Conservation (phyloP, 2,329 filamentous ascomycete species). For the Lomentospora prolificans region DNA sequence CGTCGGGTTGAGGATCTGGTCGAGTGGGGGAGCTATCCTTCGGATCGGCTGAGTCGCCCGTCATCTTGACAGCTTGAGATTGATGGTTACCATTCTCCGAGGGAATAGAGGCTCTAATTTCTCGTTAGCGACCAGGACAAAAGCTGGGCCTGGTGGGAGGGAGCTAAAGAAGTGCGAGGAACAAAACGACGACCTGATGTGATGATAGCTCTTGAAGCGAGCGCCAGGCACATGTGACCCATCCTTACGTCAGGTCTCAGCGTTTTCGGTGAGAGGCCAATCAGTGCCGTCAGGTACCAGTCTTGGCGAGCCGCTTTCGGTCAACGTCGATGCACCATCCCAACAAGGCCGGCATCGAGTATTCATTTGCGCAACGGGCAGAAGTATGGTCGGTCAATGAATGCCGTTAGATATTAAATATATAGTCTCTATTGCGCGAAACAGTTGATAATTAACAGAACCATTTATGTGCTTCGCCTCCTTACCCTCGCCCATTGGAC, state of each 20-base stretch:
- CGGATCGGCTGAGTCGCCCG: neutral
- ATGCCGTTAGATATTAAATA: too few relatives aligned
- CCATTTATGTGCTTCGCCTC: too few relatives aligned
- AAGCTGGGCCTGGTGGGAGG: neutral
- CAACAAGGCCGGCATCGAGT: slow-evolving; percentile 1
- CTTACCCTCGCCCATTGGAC: too few relatives aligned
- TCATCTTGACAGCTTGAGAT: neutral
- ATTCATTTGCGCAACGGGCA: too few relatives aligned
- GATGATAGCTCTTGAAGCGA: neutral
- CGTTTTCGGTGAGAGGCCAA: slow-evolving; percentile 4
- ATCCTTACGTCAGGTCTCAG: slow-evolving; percentile 6
- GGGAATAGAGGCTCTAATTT: neutral
- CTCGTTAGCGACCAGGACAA: neutral
- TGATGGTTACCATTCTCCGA: neutral
- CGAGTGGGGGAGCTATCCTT: neutral
- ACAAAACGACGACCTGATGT: neutral
- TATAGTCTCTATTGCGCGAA: too few relatives aligned
- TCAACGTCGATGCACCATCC: too few relatives aligned
- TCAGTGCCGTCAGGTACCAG: neutral
- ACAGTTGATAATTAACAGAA: too few relatives aligned
- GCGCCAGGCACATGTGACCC: neutral
- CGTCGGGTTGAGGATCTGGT: slow-evolving; percentile 2
- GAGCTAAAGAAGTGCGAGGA: neutral
- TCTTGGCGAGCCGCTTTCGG: neutral
- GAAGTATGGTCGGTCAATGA: too few relatives aligned